Conservation (phyloP, 1,284 basidiomycete species). For the Boletellus dicymbophilus region DNA sequence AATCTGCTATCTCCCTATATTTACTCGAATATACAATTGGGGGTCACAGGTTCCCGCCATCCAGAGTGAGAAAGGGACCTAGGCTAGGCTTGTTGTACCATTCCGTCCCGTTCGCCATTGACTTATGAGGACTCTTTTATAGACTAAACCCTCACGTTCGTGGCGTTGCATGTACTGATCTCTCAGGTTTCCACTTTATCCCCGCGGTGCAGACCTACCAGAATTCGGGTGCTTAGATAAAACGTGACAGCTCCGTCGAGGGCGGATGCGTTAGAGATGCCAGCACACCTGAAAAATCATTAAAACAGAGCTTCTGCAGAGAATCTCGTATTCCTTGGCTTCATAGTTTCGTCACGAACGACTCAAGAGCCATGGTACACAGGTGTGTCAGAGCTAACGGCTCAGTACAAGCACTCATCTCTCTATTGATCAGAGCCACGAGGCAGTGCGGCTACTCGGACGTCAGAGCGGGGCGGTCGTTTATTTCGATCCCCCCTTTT, state of each 20-base stretch:
- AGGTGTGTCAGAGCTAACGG: slow-evolving; percentile 2
- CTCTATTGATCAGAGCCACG: slow-evolving; percentile 1
- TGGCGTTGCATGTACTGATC: slow-evolving; percentile 9
- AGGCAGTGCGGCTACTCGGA: background rate
- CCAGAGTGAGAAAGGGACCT: background rate
- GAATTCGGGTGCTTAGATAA: slow-evolving; percentile 6
- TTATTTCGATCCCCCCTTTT: slow-evolving; percentile 5
- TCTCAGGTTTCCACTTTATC: slow-evolving; percentile 20
- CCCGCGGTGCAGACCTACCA: slow-evolving; percentile 18
- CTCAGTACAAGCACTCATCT: background rate
- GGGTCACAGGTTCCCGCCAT: background rate
- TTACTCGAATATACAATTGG: slow-evolving; percentile 2
- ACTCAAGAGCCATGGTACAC: background rate
- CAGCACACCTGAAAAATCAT: background rate
- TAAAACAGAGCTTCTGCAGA: background rate
- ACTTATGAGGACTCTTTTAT: slow-evolving; percentile 1
- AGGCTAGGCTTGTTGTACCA: background rate
- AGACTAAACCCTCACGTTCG: slow-evolving; percentile 2
- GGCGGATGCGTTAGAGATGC: slow-evolving; percentile 31
- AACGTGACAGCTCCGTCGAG: slow-evolving; percentile 22
- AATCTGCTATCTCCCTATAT: slow-evolving; percentile 9
- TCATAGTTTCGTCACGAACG: background rate
- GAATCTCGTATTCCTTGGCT: background rate
- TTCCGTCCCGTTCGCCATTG: background rate
- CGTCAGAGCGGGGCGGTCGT: background rate